Evolutionary conservation across 495 filamentous ascomycete species (phyloP).

Genomic region (Hypoxylon cercidicola): DNA sequence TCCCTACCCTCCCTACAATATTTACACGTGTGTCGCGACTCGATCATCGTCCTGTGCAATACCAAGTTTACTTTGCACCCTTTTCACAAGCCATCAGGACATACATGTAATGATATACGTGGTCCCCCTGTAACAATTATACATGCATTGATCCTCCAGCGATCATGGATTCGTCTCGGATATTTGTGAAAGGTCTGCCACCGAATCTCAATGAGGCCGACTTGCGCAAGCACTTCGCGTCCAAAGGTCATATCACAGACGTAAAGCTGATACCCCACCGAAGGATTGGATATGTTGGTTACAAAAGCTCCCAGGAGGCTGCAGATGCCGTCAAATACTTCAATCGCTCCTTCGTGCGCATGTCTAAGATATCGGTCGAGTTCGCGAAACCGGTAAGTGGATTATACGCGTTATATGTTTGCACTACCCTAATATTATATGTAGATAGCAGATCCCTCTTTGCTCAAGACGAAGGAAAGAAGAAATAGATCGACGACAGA

Average conservation of each 20-base stretch:
- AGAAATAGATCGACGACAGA: conserved; percentile 44
- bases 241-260: conserved; percentile 82
- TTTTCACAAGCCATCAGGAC: neutral
- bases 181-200: conserved; percentile 80
- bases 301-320: conserved; percentile 83
- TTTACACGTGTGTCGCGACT: neutral
- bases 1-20: neutral
- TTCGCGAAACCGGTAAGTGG: conserved; percentile 83
- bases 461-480: conserved; percentile 27
- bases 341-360: conserved; percentile 92
- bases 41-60: too few species aligned
- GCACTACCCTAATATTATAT: conserved; percentile 9
- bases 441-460: conserved; percentile 49
- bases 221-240: conserved; percentile 85
- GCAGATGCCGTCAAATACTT: conserved; percentile 88
- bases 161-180: conserved; percentile 76
- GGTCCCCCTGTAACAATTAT: neutral
- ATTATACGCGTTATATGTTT: conserved; percentile 4
- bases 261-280: conserved; percentile 87
- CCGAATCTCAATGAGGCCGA: conserved; percentile 61
- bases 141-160: neutral
- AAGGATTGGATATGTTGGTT: conserved; percentile 95
- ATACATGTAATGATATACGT: neutral
- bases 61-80: too few species aligned
- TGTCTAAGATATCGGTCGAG: conserved; percentile 95